phyloP scores from a whole-genome alignment of 2,329 filamentous ascomycete species.

The Verticillium klebahnii region DNA sequence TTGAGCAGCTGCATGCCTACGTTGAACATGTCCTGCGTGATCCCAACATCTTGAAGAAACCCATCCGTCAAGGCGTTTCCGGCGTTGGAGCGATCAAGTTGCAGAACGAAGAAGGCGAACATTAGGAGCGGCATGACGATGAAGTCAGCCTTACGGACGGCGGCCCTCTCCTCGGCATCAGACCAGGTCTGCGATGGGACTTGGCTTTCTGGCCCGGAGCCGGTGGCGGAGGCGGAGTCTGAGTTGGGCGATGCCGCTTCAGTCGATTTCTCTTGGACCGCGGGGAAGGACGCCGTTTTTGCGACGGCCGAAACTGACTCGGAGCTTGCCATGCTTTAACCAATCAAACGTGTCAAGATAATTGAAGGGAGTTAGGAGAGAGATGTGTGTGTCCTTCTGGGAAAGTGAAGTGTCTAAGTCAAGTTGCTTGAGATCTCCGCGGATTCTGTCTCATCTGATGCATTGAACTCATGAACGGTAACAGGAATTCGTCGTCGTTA shows the following conservation, averaged over 20 bases:
- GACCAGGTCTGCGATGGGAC: slow-evolving; percentile 25
- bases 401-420: too few relatives aligned
- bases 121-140: slow-evolving; percentile 40
- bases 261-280: neutral
- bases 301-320: neutral
- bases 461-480: too few relatives aligned
- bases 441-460: too few relatives aligned
- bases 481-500: neutral
- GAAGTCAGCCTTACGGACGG: slow-evolving; percentile 35
- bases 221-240: neutral
- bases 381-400: too few relatives aligned
- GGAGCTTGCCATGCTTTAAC: neutral
- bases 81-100: slow-evolving; percentile 21
- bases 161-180: slow-evolving; percentile 29
- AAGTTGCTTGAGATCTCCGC: too few relatives aligned
- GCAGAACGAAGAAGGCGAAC: slow-evolving; percentile 38
- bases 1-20: slow-evolving; percentile 23
- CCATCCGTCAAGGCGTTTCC: slow-evolving; percentile 19
- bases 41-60: slow-evolving; percentile 4
- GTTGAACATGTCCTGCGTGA: slow-evolving; percentile 18
- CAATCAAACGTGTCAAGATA: too few relatives aligned
- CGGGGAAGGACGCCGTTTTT: neutral
- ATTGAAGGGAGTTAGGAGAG: too few relatives aligned
- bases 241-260: neutral
- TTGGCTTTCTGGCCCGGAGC: neutral